Evolutionary conservation across 2,329 filamentous ascomycete species (phyloP).

Genomic region (Venturia aucupariae): DNA sequence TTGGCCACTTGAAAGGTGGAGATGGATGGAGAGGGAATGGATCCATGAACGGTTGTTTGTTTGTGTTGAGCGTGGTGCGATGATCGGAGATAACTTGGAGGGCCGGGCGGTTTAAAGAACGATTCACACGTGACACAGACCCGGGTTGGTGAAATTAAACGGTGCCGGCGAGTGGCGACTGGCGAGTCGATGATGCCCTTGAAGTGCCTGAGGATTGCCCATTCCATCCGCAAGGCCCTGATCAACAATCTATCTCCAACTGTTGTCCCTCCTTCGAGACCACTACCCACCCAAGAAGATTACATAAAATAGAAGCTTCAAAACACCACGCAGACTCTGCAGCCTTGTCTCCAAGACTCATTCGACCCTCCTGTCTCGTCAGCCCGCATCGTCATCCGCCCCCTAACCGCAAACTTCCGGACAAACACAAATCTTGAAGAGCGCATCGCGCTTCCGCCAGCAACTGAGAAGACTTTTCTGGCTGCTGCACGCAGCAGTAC

Average conservation of each 20-base stretch:
- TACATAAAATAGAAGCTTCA: background rate
- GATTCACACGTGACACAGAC: too few species aligned
- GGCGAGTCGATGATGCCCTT: too few species aligned
- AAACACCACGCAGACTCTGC: background rate
- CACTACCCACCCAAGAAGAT: background rate
- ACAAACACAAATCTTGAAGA: background rate
- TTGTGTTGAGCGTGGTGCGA: too few species aligned
- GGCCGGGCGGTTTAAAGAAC: too few species aligned
- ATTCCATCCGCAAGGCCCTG: too few species aligned
- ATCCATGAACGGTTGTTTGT: background rate
- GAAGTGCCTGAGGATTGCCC: too few species aligned
- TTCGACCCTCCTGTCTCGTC: background rate
- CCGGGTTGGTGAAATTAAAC: too few species aligned
- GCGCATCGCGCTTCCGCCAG: background rate
- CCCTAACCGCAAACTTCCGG: constrained; percentile 6
- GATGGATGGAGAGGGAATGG: too few species aligned
- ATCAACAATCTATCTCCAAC: background rate
- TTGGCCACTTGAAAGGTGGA: too few species aligned
- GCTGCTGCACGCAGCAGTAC: constrained; percentile 2
- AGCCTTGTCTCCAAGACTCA: background rate
- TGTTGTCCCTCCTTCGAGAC: background rate
- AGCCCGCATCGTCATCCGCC: background rate
- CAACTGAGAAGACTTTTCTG: background rate
- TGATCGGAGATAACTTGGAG: too few species aligned
- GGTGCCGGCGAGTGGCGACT: too few species aligned